phyloP scores from a whole-genome alignment of 345 rosid genomes.

The Pelargonium nanum region DNA sequence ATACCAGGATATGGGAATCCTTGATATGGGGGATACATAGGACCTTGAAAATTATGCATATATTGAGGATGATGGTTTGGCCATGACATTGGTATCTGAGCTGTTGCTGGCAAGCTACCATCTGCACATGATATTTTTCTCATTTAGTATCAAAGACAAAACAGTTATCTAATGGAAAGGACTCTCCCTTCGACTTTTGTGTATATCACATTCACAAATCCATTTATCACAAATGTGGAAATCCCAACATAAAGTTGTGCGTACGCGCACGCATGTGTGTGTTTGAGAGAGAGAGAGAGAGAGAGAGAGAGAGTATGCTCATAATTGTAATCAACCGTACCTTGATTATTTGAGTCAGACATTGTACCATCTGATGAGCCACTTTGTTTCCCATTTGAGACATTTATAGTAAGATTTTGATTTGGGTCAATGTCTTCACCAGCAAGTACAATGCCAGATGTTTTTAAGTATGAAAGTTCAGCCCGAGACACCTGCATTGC shows the following conservation, averaged over 20 bases:
- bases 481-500: constrained; percentile 86
- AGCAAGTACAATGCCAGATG: constrained; percentile 75
- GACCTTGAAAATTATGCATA: constrained; percentile 77
- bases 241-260: too few relatives aligned
- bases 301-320: too few relatives aligned
- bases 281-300: not conserved
- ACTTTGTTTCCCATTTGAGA: constrained; percentile 24
- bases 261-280: too few relatives aligned
- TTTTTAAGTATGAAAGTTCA: constrained; percentile 60
- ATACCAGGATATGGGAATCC: constrained; percentile 66
- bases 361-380: constrained; percentile 35
- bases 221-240: too few relatives aligned
- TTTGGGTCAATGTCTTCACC: constrained; percentile 50
- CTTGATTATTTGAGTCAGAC: constrained; percentile 29
- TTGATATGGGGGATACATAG: constrained; percentile 46
- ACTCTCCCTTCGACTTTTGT: too few relatives aligned
- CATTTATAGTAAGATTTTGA: constrained; percentile 14
- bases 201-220: too few relatives aligned
- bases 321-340: constrained; percentile 30
- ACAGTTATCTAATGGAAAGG: too few relatives aligned
- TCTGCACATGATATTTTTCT: constrained; percentile 26
- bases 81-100: constrained; percentile 62
- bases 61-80: constrained; percentile 63
- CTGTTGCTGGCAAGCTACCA: constrained; percentile 21
- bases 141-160: too few relatives aligned